Percentiles rank a stretch among this genome's conserved stretches.
phyloP scores from a whole-genome alignment of 805 yeast species.

The Wickerhamiella shivajii region DNA sequence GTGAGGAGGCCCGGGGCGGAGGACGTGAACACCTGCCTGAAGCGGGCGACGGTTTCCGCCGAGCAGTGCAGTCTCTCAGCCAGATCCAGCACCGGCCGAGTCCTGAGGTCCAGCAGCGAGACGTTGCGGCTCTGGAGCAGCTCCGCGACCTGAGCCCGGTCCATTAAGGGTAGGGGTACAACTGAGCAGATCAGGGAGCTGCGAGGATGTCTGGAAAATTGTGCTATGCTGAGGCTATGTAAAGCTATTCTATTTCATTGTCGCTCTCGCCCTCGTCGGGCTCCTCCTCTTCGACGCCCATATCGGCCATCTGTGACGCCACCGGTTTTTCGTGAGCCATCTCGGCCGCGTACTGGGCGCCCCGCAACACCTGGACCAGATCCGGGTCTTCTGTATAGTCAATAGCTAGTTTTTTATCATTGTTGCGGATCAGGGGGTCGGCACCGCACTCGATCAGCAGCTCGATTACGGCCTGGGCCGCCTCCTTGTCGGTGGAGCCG shows the following conservation, averaged over 20 bases:
- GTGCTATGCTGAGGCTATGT: too few relatives aligned
- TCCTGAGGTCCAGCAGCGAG: too few relatives aligned
- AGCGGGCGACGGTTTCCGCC: too few relatives aligned
- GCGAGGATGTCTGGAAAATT: too few relatives aligned
- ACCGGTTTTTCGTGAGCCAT: slow-evolving; percentile 8
- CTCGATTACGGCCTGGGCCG: slow-evolving; percentile 46
- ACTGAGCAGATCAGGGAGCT: too few relatives aligned
- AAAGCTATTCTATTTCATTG: slow-evolving; percentile 9
- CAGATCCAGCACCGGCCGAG: too few relatives aligned
- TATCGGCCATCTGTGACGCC: slow-evolving; percentile 6
- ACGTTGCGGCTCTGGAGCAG: too few relatives aligned
- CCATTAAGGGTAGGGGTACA: too few relatives aligned
- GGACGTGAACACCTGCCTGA: too few relatives aligned
- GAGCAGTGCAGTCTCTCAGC: too few relatives aligned
- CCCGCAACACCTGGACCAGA: slow-evolving; percentile 50
- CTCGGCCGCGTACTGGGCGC: slow-evolving; percentile 47
- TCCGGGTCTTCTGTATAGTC: slow-evolving; percentile 47
- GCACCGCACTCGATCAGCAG: slow-evolving; percentile 84
- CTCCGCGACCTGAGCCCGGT: too few relatives aligned
- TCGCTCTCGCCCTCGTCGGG: slow-evolving; percentile 12
- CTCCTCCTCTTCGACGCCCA: slow-evolving; percentile 12
- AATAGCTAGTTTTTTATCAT: slow-evolving; percentile 56
- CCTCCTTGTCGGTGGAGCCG: slow-evolving; percentile 67
- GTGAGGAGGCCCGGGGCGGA: too few relatives aligned
- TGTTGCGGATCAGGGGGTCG: slow-evolving; percentile 46